Conservation (phyloP, 768 basidiomycete genomes). For the Cystobasidium onofrii region DNA sequence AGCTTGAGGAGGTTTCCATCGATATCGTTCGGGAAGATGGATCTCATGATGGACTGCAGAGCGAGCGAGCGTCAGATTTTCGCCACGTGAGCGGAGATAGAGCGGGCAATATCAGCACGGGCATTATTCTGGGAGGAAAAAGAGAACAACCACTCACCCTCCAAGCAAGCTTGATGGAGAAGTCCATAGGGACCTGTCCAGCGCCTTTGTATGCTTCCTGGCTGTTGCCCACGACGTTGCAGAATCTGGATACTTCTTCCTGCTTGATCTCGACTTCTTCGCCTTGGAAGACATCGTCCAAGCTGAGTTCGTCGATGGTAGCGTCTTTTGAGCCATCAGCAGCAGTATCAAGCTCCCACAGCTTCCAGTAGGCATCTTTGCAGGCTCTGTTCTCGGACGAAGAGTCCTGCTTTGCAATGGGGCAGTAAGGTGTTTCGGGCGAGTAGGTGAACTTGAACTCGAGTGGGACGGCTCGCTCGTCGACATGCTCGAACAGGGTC, state of each 20-base stretch:
- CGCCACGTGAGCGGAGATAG: neutral
- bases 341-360: constrained; percentile 78
- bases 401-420: constrained; percentile 75
- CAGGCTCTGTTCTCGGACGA: constrained; percentile 86
- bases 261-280: constrained; percentile 71
- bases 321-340: neutral
- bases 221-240: constrained; percentile 76
- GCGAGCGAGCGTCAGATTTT: too few relatives aligned
- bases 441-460: constrained; percentile 73
- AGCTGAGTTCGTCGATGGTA: constrained; percentile 63
- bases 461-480: constrained; percentile 73
- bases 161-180: constrained; percentile 97
- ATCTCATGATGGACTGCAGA: constrained; percentile 92
- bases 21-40: constrained; percentile 84
- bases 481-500: constrained; percentile 61
- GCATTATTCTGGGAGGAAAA: neutral
- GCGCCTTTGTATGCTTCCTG: constrained; percentile 81
- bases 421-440: constrained; percentile 77
- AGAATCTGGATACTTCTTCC: constrained; percentile 70
- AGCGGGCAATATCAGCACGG: neutral
- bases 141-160: constrained; percentile 56
- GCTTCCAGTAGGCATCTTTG: constrained; percentile 80
- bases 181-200: constrained; percentile 91
- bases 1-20: constrained; percentile 92
- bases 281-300: constrained; percentile 73